Conservation (phyloP, 192 early-diverging fungal species). For the Cladochytrium replicatum region DNA sequence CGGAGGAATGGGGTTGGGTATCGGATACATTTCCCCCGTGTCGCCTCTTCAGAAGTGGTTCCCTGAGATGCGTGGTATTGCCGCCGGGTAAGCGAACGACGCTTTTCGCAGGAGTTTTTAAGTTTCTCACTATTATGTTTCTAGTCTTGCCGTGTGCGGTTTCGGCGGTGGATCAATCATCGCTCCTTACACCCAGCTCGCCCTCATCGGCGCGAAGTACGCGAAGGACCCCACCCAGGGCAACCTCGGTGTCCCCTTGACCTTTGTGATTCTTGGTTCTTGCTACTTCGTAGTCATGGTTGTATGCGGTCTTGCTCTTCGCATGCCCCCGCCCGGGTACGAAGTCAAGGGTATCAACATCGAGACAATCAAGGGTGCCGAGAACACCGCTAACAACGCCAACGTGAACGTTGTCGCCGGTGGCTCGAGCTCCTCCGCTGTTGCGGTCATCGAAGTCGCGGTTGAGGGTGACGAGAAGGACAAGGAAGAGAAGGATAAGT, state of each 20-base stretch:
- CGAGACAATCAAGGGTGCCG: background rate
- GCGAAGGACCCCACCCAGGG: conserved; percentile 9
- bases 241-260: conserved; percentile 41
- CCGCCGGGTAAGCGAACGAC: conserved; percentile 62
- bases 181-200: conserved; percentile 51
- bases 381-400: background rate
- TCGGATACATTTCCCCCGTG: conserved; percentile 67
- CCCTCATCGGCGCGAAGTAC: conserved; percentile 32
- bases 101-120: conserved; percentile 73
- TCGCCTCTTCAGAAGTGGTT: conserved; percentile 73
- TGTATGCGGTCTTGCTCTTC: conserved; percentile 12
- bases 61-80: conserved; percentile 63
- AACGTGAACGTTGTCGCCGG: conserved; percentile 2
- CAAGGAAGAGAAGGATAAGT: background rate
- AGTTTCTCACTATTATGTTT: conserved; percentile 57
- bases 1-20: conserved; percentile 57
- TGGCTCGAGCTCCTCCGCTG: background rate
- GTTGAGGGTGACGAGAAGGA: background rate
- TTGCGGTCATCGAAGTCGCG: too few relatives aligned
- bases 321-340: conserved; percentile 30
- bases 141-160: conserved; percentile 65
- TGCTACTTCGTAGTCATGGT: conserved; percentile 53
- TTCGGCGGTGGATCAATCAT: conserved; percentile 67
- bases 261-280: conserved; percentile 54
- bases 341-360: background rate